phyloP scores from a whole-genome alignment of 2,329 filamentous ascomycete species.

The Aspergillus arachidicola region DNA sequence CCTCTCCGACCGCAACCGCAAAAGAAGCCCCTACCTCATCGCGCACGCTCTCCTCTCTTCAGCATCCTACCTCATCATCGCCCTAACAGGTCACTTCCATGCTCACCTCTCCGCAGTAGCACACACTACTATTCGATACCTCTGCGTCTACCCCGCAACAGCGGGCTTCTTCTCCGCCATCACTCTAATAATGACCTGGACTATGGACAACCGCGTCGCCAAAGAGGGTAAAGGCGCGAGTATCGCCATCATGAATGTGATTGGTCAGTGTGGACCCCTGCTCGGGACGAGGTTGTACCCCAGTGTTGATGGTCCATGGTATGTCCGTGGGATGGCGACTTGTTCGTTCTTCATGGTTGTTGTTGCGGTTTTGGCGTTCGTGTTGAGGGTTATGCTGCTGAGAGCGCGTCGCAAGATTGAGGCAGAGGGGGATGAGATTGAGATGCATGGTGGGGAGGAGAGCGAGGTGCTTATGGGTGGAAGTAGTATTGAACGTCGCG shows the following conservation, averaged over 20 bases:
- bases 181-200: conserved; percentile 84
- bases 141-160: conserved; percentile 76
- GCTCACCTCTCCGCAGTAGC: conserved; percentile 32
- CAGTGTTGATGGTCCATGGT: conserved; percentile 60
- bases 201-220: conserved; percentile 77
- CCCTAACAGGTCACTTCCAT: conserved; percentile 53
- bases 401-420: conserved; percentile 49
- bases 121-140: conserved; percentile 60
- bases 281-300: conserved; percentile 70
- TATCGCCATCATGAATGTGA: conserved; percentile 69
- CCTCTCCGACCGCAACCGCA: conserved; percentile 67
- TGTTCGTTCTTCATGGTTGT: conserved; percentile 66
- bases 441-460: conserved; percentile 27
- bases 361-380: conserved; percentile 59
- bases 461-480: conserved; percentile 34
- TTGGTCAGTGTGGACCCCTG: conserved; percentile 60
- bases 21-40: conserved; percentile 68
- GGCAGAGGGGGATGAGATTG: conserved; percentile 13
- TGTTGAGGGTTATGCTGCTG: conserved; percentile 57
- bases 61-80: conserved; percentile 63
- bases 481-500: conserved; percentile 11
- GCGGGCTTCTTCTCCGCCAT: conserved; percentile 83
- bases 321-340: conserved; percentile 62
- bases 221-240: conserved; percentile 72
- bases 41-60: conserved; percentile 71